phyloP scores from a whole-genome alignment of 2,329 filamentous ascomycete genomes.

The Clonostachys rhizophaga region DNA sequence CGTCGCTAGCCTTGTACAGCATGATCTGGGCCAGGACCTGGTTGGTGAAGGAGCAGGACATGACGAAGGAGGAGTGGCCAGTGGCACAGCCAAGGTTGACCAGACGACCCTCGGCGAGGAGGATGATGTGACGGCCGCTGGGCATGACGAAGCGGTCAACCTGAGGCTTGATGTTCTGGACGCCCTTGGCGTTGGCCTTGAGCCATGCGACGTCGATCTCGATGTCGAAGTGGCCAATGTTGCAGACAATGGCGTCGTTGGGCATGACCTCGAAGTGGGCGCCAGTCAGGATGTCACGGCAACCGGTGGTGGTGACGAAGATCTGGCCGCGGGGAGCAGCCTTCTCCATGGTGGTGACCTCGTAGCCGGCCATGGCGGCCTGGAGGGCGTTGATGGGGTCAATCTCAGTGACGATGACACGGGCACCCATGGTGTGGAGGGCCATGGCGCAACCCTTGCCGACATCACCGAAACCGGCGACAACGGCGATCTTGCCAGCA shows the following conservation, averaged over 20 bases:
- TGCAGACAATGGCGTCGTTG: slow-evolving; percentile 99
- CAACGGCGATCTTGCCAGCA: slow-evolving; percentile 96
- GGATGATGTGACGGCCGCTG: slow-evolving; percentile 94
- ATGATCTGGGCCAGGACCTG: slow-evolving; percentile 99
- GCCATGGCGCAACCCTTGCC: slow-evolving; percentile 98
- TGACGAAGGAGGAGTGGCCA: slow-evolving; percentile 98
- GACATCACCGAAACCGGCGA: slow-evolving; percentile 98
- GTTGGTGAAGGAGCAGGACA: slow-evolving; percentile 99
- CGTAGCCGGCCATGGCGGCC: slow-evolving; percentile 93
- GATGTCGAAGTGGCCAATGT: slow-evolving; percentile 99
- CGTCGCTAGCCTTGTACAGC: slow-evolving; percentile 89
- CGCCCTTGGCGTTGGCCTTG: slow-evolving; percentile 90
- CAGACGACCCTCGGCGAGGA: slow-evolving; percentile 95
- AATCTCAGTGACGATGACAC: slow-evolving; percentile 93
- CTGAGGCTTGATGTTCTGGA: slow-evolving; percentile 99
- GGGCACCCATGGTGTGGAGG: slow-evolving; percentile 94
- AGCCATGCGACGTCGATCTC: slow-evolving; percentile 99
- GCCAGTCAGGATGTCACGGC: slow-evolving; percentile 93
- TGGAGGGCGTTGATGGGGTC: slow-evolving; percentile 99
- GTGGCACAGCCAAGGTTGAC: slow-evolving; percentile 99
- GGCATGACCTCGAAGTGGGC: slow-evolving; percentile 92
- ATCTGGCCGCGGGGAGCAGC: slow-evolving; percentile 87
- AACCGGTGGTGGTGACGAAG: slow-evolving; percentile 98
- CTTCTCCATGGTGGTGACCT: slow-evolving; percentile 98
- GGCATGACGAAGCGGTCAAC: slow-evolving; percentile 97